phyloP scores from a whole-genome alignment of 768 basidiomycete genomes.

The Termitomyces sp. region DNA sequence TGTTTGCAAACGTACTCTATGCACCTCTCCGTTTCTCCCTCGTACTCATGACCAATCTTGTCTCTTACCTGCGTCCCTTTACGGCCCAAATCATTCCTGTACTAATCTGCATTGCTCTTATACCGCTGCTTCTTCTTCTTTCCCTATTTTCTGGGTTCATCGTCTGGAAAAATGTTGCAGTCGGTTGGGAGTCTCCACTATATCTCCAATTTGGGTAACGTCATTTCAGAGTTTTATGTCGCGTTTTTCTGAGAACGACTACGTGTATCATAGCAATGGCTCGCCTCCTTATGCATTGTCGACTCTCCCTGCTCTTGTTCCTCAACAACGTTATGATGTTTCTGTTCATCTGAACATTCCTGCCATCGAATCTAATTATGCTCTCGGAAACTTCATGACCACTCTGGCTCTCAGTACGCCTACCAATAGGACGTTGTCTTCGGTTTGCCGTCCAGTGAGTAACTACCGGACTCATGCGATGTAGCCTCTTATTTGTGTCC shows the following conservation, averaged over 20 bases:
- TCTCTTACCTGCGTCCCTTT: conserved; percentile 40
- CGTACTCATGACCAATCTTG: conserved; percentile 14
- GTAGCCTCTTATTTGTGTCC: neutral
- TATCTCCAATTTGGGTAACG: conserved; percentile 77
- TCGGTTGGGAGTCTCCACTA: conserved; percentile 62
- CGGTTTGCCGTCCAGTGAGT: conserved; percentile 63
- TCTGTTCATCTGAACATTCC: conserved; percentile 64
- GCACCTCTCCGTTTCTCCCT: conserved; percentile 6
- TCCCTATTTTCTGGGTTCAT: conserved; percentile 65
- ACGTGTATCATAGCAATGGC: conserved; percentile 45
- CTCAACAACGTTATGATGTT: conserved; percentile 70
- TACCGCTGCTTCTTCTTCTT: conserved; percentile 56
- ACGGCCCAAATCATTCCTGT: conserved; percentile 64
- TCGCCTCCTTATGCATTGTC: conserved; percentile 56
- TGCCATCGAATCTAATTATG: conserved; percentile 57
- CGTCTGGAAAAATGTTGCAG: conserved; percentile 69
- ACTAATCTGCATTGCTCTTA: conserved; percentile 48
- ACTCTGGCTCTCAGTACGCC: conserved; percentile 51
- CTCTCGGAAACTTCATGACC: conserved; percentile 83
- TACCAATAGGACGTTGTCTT: conserved; percentile 57
- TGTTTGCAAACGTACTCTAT: conserved; percentile 9
- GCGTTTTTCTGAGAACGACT: neutral
- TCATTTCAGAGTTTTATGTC: neutral
- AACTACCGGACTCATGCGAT: neutral
- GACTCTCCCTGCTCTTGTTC: conserved; percentile 42